phyloP scores from a whole-genome alignment of 139 green algal genomes.

The Limnomonas spitsbergensis region DNA sequence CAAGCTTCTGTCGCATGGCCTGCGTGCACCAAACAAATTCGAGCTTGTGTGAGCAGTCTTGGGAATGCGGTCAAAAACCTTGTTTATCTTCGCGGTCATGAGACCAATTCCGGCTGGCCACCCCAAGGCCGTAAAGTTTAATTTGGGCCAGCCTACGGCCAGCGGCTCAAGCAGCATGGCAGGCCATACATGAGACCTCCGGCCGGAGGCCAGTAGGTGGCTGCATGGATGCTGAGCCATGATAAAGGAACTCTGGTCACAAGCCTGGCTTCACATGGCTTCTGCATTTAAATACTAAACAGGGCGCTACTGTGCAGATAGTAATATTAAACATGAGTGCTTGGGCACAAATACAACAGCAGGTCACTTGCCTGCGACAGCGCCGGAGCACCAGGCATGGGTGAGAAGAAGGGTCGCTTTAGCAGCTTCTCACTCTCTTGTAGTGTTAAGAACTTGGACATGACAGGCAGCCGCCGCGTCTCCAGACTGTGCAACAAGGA shows the following conservation, averaged over 20 bases:
- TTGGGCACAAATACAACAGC: background rate
- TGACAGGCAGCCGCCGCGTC: slow-evolving; percentile 47
- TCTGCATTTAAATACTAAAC: background rate
- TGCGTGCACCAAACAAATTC: too few species aligned
- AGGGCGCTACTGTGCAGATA: background rate
- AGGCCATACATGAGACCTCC: too few species aligned
- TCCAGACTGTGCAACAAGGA: slow-evolving; percentile 46
- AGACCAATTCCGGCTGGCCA: too few species aligned
- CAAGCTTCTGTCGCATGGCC: slow-evolving; percentile 62
- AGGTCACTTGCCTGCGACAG: slow-evolving; percentile 37
- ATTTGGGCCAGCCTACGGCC: background rate
- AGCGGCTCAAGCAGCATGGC: background rate
- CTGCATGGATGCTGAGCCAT: background rate
- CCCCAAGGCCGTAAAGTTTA: too few species aligned
- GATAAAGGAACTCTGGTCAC: background rate
- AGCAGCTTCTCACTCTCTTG: slow-evolving; percentile 52
- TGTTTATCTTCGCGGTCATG: too few species aligned
- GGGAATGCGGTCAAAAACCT: too few species aligned
- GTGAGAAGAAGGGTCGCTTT: slow-evolving; percentile 62
- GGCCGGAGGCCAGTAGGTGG: too few species aligned
- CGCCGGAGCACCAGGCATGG: slow-evolving; percentile 47
- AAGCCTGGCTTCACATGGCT: too few species aligned
- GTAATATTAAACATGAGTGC: background rate
- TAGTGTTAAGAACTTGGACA: slow-evolving; percentile 64
- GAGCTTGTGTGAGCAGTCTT: too few species aligned